Evolutionary conservation across 225 moss, liverwort and hornwort species (phyloP).

Genomic region (Ulota crispa): DNA sequence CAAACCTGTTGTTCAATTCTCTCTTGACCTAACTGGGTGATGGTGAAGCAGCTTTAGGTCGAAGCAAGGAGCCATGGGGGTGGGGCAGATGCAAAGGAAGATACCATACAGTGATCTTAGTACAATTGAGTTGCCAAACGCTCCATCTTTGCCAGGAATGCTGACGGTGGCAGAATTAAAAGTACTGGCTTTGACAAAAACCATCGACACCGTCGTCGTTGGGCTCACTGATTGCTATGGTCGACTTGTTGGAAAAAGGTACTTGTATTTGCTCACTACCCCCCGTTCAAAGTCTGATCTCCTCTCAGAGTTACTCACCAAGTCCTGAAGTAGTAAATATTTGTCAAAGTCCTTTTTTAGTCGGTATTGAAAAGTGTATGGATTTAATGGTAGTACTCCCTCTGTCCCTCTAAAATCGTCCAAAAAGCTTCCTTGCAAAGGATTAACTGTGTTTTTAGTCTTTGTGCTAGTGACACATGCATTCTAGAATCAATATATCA

Average conservation of each 20-base stretch:
- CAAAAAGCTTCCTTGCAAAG: too few relatives aligned
- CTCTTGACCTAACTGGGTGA: neutral
- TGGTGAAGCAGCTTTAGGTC: slow-evolving; percentile 17
- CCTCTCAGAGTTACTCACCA: neutral
- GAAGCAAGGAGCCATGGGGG: neutral
- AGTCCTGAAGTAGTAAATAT: too few relatives aligned
- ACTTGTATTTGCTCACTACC: neutral
- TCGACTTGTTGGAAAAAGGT: slow-evolving; percentile 88
- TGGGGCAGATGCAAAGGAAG: slow-evolving; percentile 23
- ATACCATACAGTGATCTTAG: slow-evolving; percentile 17
- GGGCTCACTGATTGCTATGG: slow-evolving; percentile 95
- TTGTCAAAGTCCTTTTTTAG: too few relatives aligned
- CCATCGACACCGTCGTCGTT: slow-evolving; percentile 80
- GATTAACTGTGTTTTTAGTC: too few relatives aligned
- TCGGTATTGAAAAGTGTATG: neutral
- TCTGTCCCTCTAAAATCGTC: too few relatives aligned
- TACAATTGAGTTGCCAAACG: slow-evolving; percentile 22
- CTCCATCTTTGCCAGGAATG: slow-evolving; percentile 50
- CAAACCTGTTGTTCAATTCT: neutral
- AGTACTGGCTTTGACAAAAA: slow-evolving; percentile 39
- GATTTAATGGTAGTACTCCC: neutral
- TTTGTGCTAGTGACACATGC: too few relatives aligned
- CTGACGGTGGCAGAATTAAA: slow-evolving; percentile 60
- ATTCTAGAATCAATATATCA: too few relatives aligned
- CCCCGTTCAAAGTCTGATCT: neutral